Conservation (phyloP, 2,329 filamentous ascomycete genomes). For the Paecilomyces sp. region DNA sequence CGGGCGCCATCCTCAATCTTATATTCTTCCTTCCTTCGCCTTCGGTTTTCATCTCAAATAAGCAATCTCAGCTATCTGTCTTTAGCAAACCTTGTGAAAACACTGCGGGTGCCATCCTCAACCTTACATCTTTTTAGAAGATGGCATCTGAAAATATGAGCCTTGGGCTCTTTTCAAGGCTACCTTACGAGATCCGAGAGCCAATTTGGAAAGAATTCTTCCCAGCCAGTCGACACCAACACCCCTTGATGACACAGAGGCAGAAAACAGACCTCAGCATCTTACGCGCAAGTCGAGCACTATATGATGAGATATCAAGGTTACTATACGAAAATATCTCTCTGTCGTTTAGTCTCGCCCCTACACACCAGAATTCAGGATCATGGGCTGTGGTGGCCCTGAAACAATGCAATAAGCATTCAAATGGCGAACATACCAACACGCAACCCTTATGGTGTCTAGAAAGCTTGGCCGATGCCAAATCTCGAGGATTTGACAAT, state of each 20-base stretch:
- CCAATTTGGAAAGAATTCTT: conserved; percentile 6
- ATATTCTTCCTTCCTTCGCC: too few species aligned
- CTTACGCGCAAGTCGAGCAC: neutral
- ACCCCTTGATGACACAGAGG: neutral
- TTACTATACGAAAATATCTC: neutral
- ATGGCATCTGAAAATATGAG: neutral
- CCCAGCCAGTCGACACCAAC: neutral
- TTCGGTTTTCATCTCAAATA: too few species aligned
- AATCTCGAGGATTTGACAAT: neutral
- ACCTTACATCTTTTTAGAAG: neutral
- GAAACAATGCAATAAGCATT: neutral
- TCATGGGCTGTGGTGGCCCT: neutral
- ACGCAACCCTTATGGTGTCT: neutral
- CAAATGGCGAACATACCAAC: neutral
- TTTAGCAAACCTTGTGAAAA: too few species aligned
- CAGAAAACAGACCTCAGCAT: neutral
- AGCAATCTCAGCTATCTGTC: too few species aligned
- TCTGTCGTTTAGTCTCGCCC: neutral
- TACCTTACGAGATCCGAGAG: conserved; percentile 7
- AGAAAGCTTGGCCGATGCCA: neutral
- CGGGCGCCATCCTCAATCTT: neutral
- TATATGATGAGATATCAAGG: neutral
- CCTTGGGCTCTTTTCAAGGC: conserved; percentile 2
- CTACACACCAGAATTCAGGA: neutral
- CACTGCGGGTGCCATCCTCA: neutral